Evolutionary conservation across 1,284 basidiomycete species (phyloP), one percentile per base, ranked within the genome.

Genomic region (Moesziomyces aphidis): DNA sequence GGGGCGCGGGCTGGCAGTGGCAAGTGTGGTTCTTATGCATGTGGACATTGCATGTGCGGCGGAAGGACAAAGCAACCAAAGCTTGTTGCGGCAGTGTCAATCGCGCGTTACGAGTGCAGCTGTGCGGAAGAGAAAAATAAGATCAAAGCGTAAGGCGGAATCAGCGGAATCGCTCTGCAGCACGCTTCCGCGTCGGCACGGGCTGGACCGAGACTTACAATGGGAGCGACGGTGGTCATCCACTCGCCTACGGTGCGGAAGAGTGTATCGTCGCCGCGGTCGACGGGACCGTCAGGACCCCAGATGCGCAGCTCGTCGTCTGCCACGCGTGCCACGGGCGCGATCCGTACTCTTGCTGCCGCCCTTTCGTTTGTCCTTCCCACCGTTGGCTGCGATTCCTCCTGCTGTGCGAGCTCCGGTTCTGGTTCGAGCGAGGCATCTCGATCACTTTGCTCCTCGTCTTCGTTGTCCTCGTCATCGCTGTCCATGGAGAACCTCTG

Each of bases 401-500:
- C n/a, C 23, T 28, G 10, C 26, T 34, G 28, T 1, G 21, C 39
- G 17, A 24, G n/a, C 31, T 44, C 11, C 23, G 19, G 15, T 23
- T 51, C 21, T 19, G 49, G 23, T 17, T 15, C 34, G 5, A 26
- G 48, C 9, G 54, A 45, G 19, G 50, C 13, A 22, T 47, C 47
- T 28, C 46, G 51, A 15, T 56, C 49, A 43, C 19, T 28, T 34
- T 34, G 31, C 36, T 50, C 53, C 11, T 39, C 58, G 1, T 61
- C 57, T 9, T 58, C 57, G 4, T 69, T 54, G 2, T 77, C 61
- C 4, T 77, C 75, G 22, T 73, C 71, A 19, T 77, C 76, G 54
- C 62, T 72, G 28, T 77, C 76, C 68, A 77, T 74, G 39, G 65
- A 69, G 43, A 77, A 77, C 28, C 53, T 60, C 31, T 71, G 75